A percentile compares a stretch with the other conserved stretches of the same genome.
Evolutionary conservation across 225 moss, liverwort and hornwort genomes (phyloP).

Genomic region (Polytrichum commune): DNA sequence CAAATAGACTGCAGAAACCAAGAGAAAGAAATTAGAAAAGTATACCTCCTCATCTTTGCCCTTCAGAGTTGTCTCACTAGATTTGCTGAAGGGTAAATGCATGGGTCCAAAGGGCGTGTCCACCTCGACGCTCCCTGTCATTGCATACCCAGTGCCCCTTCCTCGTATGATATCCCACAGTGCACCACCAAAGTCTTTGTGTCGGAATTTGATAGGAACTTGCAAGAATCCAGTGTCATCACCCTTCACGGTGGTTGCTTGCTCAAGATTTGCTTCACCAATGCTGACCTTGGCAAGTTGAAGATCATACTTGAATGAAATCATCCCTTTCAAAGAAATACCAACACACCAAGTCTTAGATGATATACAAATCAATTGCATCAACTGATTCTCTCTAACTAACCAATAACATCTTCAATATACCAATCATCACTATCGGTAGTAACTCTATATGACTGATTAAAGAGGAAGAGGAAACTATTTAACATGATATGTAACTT

Average conservation of each 20-base stretch:
- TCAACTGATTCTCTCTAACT: no score
- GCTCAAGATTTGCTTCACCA: slow-evolving; percentile 47
- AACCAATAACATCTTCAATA: no score
- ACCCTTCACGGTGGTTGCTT: slow-evolving; percentile 46
- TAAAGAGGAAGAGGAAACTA: no score
- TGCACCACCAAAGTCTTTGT: slow-evolving; percentile 88
- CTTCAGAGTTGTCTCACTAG: slow-evolving; percentile 73
- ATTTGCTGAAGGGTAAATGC: slow-evolving; percentile 72
- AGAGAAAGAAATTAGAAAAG: no score
- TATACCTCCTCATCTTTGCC: slow-evolving; percentile 50
- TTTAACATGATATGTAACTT: no score
- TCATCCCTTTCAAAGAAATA: slow-evolving; percentile 38
- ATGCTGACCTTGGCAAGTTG: slow-evolving; percentile 56
- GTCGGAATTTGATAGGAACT: slow-evolving; percentile 77
- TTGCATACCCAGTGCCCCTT: slow-evolving; percentile 69
- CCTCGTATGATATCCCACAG: slow-evolving; percentile 81
- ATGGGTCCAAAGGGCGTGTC: slow-evolving; percentile 86
- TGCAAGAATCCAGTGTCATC: slow-evolving; percentile 34
- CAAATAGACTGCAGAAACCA: no score
- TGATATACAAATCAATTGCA: no score
- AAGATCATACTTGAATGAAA: slow-evolving; percentile 52
- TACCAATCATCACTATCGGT: no score
- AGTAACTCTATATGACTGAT: no score
- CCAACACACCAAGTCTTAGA: background rate
- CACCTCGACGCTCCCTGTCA: slow-evolving; percentile 68